Base-by-base conservation (phyloP, 352 stramenopile species). In the Phytophthora podocarpi region DNA sequence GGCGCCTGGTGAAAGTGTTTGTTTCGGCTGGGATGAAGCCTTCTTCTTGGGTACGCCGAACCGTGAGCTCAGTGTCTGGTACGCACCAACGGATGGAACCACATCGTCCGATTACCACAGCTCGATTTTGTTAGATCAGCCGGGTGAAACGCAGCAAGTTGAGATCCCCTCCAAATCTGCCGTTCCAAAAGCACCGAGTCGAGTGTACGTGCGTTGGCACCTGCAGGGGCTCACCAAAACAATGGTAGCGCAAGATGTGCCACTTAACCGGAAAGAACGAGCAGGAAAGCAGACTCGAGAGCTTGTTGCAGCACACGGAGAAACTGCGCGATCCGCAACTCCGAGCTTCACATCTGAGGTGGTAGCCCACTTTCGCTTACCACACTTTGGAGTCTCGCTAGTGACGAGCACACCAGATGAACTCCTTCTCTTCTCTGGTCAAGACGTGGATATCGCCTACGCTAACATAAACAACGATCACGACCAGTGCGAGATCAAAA, bases 1-100 rank as follows among this genome's bases (percentile, higher is more conserved):
- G 0, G 68, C 85, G n/a, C 78, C 87, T n/a, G 79, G 76, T 11
- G 76, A 95, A 51, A 90, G 65, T 24, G 52, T 74, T 18, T 93
- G 78, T 42, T 95, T 96, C 65, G 87, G 88, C 0, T 96, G 88
- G 88, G 87, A 96, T 36, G 86, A 95, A 78, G 78, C 81, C 0
- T 95, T 80, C 55, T 92, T 87, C 58, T 57, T 91, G 32, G 78
- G 89, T 12, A 85, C 80, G 0, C 54, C 89, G 5, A 77, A 91
- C 21, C 83, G 87, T 30, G 67, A 87, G 11, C 47, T 95, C 13
- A 65, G 72, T 43, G 78, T 93, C 23, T 80, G 72, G 42, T 90
- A 91, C 34, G 73, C 70, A 5, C 63, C 70, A 5, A 72, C 76
- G 11, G 58, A 76, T 28, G 66, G 69, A 18, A 67, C 69, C 1